Evolutionary conservation across 345 rosid species (phyloP), one percentile per base, ranked within the genome.

Genomic region (Citrus cavaleriei): DNA sequence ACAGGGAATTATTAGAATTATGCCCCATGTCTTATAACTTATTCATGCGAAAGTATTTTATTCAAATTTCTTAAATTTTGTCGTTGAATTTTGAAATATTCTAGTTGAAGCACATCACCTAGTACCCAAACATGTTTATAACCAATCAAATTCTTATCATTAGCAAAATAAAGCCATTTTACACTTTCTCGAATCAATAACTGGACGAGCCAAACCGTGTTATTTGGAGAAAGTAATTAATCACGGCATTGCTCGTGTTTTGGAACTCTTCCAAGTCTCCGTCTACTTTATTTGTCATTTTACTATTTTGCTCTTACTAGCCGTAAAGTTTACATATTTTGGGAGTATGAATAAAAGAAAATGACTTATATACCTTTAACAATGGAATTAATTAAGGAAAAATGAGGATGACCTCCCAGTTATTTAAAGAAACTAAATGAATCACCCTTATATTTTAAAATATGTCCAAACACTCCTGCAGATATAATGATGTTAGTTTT

Each of bases 81-180:
- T 78, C 83, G 81, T 83, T 83, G 83, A 80, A 77, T 10, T 66
- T 18, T 1, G 35, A 77, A 66, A 59, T 16, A 42, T 24, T 59
- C 7, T 49, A 9, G 77, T 75, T 70, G 70, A 78, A 51, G 16
- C 54, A 13, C 42, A 78, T 40, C 60, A 78, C 3, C 54, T 16
- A 69, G 12, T 38, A 16, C 68, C 32, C 68, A 30, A 2, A 13
- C n/a, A 35, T 30, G 2, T 72, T n/a, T 65, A n/a, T 2, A 18
- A 74, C 10, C 35, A 40, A 63, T 40, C 22, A 62, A 38, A 27
- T 42, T 72, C 64, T 34, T 3, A 34, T 22, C 34, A 10, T 35
- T 22, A 4, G 8, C 7, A 32, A 65, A 32, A 16, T 18, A 2
- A 60, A 38, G 12, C 25, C 30, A 37, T 30, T 4, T 7, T 0